A percentile compares a stretch with the other conserved stretches of the same genome.
These are phyloP conservation scores for Paecilomyces sp. DNA, from an alignment of 2,329 filamentous ascomycete species.

Conservation along the genomic window DNA sequence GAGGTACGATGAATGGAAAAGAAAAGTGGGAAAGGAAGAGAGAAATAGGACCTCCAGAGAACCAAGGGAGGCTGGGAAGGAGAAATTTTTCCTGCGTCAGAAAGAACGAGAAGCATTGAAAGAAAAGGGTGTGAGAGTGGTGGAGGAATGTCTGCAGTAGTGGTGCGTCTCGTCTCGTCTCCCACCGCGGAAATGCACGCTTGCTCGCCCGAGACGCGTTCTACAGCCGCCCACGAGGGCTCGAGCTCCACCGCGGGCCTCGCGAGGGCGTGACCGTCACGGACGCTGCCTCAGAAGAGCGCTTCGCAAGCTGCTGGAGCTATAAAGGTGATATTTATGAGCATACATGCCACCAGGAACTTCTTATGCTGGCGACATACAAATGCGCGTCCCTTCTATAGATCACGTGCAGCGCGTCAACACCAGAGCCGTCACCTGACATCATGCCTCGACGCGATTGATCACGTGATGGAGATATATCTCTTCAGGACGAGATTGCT, in stretches of 20 bases:
- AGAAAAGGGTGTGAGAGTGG: slow-evolving; percentile 17
- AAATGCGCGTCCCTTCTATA: slow-evolving; percentile 7
- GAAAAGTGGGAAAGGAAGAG: slow-evolving; percentile 8
- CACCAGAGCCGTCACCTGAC: not conserved
- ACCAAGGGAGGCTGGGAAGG: slow-evolving; percentile 16
- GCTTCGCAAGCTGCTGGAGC: not conserved
- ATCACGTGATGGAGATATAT: not conserved
- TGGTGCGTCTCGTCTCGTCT: slow-evolving; percentile 25
- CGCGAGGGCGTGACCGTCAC: not conserved
- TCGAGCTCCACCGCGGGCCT: slow-evolving; percentile 18
- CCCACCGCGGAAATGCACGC: slow-evolving; percentile 34
- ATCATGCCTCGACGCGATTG: not conserved
- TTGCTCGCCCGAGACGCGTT: slow-evolving; percentile 33
- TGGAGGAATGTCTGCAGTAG: slow-evolving; percentile 27
- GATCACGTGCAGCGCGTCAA: slow-evolving; percentile 10
- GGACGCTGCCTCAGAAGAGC: not conserved
- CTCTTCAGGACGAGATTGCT: not conserved
- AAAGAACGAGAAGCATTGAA: slow-evolving; percentile 17
- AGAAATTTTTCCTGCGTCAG: slow-evolving; percentile 14
- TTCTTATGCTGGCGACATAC: not conserved
- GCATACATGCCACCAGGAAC: not conserved
- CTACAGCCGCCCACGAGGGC: slow-evolving; percentile 29
- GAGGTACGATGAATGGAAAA: slow-evolving; percentile 6
- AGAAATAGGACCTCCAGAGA: slow-evolving; percentile 3
- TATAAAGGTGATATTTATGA: not conserved